Evolutionary conservation across 345 rosid species (phyloP), one percentile per base, ranked within the genome.

Genomic region (Populus alba): DNA sequence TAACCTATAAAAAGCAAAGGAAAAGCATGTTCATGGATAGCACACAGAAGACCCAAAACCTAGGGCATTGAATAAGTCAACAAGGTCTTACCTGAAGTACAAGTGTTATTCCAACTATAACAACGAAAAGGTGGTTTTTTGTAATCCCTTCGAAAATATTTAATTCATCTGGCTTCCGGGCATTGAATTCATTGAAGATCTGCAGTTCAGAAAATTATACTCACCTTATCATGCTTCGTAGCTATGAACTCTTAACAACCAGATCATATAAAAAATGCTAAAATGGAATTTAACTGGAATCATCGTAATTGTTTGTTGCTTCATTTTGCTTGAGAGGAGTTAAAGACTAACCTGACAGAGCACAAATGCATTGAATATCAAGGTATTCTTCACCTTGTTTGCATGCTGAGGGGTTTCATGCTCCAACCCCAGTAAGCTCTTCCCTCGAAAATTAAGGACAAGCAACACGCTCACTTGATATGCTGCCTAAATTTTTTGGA

Each of bases 341-440:
- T 37, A 5, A 10, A 27, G 73, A 57, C 77, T 71, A 38, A 82
- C 85, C 63, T 82, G 85, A 37, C 85, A 82, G 31, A 82, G 80
- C 79, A 82, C 85, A 79, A 82, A 82, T 3, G 82, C 85, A 76
- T 82, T 82, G 82, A 82, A 82, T 63, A 82, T 82, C 63, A 82
- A 47, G 55, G 82, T 82, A 68, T 82, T 71, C 80, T 82, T 82
- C 85, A 79, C 85, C 33, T 75, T 47, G 67, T 47, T 82, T 22
- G 85, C 85, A 27, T 62, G 77, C 17, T 35, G 61, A 22, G 74
- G 57, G 12, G 43, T 11, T 8, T 72, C 80, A 71, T 22, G 20
- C 49, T 72, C 41, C 78, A 79, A 67, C 51, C 79, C 80, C 25
- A 79, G 62, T 72, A 82, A 57, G 51, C 77, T 79, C 74, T 35